phyloP scores from a whole-genome alignment of 1,284 basidiomycete genomes.

The Puccinia polysora region DNA sequence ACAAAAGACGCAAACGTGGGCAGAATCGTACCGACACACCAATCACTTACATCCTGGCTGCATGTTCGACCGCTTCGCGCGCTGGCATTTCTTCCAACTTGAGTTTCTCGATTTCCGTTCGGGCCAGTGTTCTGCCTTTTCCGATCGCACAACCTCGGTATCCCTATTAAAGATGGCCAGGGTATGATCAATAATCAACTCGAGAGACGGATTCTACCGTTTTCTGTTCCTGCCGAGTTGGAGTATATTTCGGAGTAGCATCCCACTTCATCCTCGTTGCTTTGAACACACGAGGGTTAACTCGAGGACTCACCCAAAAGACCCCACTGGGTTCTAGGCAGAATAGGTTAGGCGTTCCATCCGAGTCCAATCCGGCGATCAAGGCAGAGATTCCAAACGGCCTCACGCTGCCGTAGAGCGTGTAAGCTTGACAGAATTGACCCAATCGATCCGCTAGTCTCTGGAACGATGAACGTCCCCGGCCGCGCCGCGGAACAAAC shows the following conservation, averaged over 20 bases:
- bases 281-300: background rate
- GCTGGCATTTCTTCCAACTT: constrained; percentile 71
- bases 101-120: constrained; percentile 96
- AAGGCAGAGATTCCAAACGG: constrained; percentile 94
- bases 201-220: too few relatives aligned
- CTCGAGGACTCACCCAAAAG: constrained; percentile 72
- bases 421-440: constrained; percentile 89
- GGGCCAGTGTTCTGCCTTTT: constrained; percentile 92
- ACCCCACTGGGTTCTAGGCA: constrained; percentile 94
- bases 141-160: constrained; percentile 91
- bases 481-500: too few relatives aligned
- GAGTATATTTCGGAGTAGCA: background rate
- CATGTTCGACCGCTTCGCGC: constrained; percentile 81
- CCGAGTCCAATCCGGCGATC: constrained; percentile 81
- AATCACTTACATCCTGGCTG: constrained; percentile 91
- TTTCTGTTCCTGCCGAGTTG: too few relatives aligned
- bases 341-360: constrained; percentile 73
- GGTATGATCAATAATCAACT: background rate
- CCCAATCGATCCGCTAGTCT: constrained; percentile 76
- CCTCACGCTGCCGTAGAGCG: constrained; percentile 93
- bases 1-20: too few relatives aligned
- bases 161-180: constrained; percentile 58
- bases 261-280: background rate
- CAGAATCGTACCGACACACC: too few relatives aligned
- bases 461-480: too few relatives aligned